These are phyloP conservation scores for Gossypium ekmanianum DNA, from an alignment of 345 rosid species.

Conservation along the genomic window DNA sequence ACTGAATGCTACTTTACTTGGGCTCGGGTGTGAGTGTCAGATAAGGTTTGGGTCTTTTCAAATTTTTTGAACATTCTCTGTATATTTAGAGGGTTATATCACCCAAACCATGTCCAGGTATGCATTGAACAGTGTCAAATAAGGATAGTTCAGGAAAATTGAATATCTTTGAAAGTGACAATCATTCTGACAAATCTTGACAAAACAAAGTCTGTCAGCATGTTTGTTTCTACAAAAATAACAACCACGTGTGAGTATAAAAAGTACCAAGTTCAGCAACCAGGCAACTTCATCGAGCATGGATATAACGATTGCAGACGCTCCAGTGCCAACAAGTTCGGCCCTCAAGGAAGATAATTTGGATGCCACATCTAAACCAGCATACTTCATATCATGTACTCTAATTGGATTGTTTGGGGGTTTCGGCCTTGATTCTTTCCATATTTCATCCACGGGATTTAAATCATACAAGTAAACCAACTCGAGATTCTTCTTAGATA, in stretches of 20 bases:
- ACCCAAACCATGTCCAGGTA: background rate
- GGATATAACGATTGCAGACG: slow-evolving; percentile 79
- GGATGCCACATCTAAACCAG: slow-evolving; percentile 75
- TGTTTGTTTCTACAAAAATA: background rate
- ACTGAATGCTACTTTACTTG: background rate
- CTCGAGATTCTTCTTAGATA: slow-evolving; percentile 73
- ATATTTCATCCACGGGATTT: slow-evolving; percentile 82
- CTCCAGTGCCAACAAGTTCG: slow-evolving; percentile 58
- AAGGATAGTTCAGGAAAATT: background rate
- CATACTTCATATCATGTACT: slow-evolving; percentile 79
- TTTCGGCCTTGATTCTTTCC: slow-evolving; percentile 83
- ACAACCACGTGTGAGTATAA: background rate
- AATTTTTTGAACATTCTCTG: background rate
- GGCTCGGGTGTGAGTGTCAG: background rate
- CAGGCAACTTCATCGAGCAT: slow-evolving; percentile 98
- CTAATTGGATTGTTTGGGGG: slow-evolving; percentile 74
- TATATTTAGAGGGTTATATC: background rate
- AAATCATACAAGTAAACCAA: slow-evolving; percentile 66
- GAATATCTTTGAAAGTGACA: background rate
- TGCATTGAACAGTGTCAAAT: background rate
- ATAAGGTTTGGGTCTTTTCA: background rate
- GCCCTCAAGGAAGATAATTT: slow-evolving; percentile 67
- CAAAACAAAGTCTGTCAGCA: background rate
- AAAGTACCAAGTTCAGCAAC: slow-evolving; percentile 82
- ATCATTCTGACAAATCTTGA: slow-evolving; percentile 11